phyloP scores from a whole-genome alignment of 2,329 filamentous ascomycete species.

The Colletotrichum godetiae region DNA sequence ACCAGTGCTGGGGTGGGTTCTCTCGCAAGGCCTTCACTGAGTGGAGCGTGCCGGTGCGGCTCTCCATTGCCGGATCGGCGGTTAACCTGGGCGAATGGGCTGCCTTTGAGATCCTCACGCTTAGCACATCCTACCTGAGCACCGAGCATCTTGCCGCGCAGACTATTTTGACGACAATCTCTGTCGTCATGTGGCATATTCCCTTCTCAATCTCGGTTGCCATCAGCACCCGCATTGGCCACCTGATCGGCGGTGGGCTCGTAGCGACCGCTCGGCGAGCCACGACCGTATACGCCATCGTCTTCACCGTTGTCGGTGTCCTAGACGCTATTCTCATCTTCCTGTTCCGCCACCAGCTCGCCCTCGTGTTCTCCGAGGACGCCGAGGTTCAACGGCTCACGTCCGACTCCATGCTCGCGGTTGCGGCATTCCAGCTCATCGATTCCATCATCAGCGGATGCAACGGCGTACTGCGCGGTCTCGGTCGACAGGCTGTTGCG shows the following conservation, averaged over 20 bases:
- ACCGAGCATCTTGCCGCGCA: slow-evolving; percentile 55
- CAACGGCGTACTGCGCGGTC: slow-evolving; percentile 52
- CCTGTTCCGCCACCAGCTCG: slow-evolving; percentile 43
- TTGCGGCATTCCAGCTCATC: slow-evolving; percentile 48
- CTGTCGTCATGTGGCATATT: slow-evolving; percentile 54
- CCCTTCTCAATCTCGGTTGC: slow-evolving; percentile 56
- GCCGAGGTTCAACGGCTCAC: slow-evolving; percentile 43
- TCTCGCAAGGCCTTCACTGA: slow-evolving; percentile 47
- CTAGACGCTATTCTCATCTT: slow-evolving; percentile 47
- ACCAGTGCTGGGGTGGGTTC: slow-evolving; percentile 57
- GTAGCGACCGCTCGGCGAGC: slow-evolving; percentile 46
- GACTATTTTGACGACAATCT: slow-evolving; percentile 53
- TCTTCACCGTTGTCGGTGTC: slow-evolving; percentile 46
- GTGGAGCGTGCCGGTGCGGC: slow-evolving; percentile 53
- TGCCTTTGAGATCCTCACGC: slow-evolving; percentile 55
- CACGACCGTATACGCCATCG: slow-evolving; percentile 44
- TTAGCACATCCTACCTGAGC: slow-evolving; percentile 57
- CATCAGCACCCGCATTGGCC: slow-evolving; percentile 54
- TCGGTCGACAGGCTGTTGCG: slow-evolving; percentile 51
- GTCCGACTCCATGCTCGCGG: slow-evolving; percentile 44
- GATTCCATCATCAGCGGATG: slow-evolving; percentile 49
- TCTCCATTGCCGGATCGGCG: slow-evolving; percentile 52
- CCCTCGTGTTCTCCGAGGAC: slow-evolving; percentile 47
- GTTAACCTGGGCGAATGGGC: slow-evolving; percentile 56
- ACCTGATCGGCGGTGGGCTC: slow-evolving; percentile 52